Evolutionary conservation across 2,329 filamentous ascomycete species (phyloP).

Genomic region (Apiospora aurea): DNA sequence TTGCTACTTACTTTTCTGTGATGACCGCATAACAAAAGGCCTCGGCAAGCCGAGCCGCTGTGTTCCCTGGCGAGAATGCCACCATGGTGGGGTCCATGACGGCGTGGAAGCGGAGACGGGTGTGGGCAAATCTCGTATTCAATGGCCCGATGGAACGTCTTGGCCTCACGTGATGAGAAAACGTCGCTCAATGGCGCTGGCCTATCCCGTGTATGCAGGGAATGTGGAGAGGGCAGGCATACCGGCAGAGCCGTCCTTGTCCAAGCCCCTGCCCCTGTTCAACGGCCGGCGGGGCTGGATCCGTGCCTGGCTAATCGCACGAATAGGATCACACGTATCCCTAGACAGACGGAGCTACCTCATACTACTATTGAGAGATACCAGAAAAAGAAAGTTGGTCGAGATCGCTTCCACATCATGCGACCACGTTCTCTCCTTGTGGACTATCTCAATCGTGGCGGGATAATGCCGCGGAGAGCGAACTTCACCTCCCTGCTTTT

Average conservation of each 20-base stretch:
- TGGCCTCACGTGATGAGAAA: constrained; percentile 2
- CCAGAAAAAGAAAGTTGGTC: not conserved
- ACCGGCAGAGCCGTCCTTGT: not conserved
- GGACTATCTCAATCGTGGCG: not conserved
- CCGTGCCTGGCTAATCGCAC: not conserved
- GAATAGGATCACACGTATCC: not conserved
- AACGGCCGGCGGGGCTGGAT: not conserved
- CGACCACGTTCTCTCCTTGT: not conserved
- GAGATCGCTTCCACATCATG: not conserved
- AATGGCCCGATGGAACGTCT: not conserved
- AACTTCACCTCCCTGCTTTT: too few species aligned
- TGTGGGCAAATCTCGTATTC: constrained; percentile 4
- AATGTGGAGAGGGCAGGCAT: not conserved
- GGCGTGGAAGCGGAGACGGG: not conserved
- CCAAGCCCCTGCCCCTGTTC: not conserved
- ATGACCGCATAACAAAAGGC: not conserved
- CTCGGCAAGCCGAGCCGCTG: not conserved
- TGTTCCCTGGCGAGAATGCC: not conserved
- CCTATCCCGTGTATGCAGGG: not conserved
- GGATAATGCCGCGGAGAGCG: not conserved
- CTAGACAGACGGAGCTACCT: not conserved
- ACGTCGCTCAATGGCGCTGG: not conserved
- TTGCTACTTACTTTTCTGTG: not conserved
- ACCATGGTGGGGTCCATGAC: not conserved
- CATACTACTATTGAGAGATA: not conserved